phyloP scores from a whole-genome alignment of 2,329 filamentous ascomycete species.

The Spiromastix sp. region DNA sequence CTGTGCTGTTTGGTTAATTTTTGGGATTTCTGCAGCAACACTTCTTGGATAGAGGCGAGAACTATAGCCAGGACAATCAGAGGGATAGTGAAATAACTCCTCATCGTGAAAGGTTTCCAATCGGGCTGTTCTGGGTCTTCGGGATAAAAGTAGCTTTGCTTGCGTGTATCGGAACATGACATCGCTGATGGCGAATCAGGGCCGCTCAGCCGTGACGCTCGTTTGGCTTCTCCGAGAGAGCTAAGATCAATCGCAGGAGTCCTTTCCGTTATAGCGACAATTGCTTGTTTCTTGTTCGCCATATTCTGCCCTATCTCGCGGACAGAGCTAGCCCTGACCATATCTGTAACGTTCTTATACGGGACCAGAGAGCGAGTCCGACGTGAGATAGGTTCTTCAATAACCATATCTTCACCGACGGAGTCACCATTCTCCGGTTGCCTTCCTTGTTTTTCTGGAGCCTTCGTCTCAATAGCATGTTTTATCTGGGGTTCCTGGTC shows the following conservation, averaged over 20 bases:
- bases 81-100: constrained; percentile 20
- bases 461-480: background rate
- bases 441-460: background rate
- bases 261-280: constrained; percentile 32
- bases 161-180: constrained; percentile 17
- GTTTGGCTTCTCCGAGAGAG: constrained; percentile 23
- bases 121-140: constrained; percentile 24
- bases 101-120: constrained; percentile 27
- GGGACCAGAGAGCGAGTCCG: background rate
- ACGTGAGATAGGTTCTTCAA: too few relatives aligned
- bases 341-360: background rate
- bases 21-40: constrained; percentile 21
- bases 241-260: constrained; percentile 31
- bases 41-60: constrained; percentile 24
- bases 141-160: constrained; percentile 25
- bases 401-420: too few relatives aligned
- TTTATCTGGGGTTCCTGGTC: background rate
- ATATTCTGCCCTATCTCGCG: constrained; percentile 25
- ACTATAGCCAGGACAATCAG: constrained; percentile 20
- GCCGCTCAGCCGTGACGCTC: constrained; percentile 2
- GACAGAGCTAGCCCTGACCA: background rate
- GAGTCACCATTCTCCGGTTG: background rate
- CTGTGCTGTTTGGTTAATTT: constrained; percentile 27
- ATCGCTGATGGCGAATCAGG: constrained; percentile 3
- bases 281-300: constrained; percentile 33